Evolutionary conservation across 2,329 filamentous ascomycete genomes (phyloP), one percentile per base, ranked within the genome.

Genomic region (Talaromyces pinophilus): DNA sequence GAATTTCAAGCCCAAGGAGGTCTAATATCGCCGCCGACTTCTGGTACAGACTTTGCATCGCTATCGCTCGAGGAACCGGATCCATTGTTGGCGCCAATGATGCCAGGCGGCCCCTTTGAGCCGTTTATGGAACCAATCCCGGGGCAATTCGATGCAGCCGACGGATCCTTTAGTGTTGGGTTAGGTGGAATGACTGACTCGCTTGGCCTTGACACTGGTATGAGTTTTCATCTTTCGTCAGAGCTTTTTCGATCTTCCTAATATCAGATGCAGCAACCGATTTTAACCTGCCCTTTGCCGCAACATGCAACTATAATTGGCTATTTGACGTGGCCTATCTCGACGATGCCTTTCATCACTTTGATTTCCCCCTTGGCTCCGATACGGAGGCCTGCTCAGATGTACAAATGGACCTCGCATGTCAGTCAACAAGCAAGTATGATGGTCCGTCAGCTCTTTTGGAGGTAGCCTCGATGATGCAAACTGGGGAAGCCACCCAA

Each of bases 241-340:
- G 7, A 13, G 6, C 3, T 17, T 33, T n/a, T 25, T 11, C 19
- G 35, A 22, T 50, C 15, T 13, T 35, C 40, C 57, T 59, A 15
- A 59, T 38, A 35, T 28, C 15, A 19, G 0, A 10, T 33, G 8
- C 64, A 72, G 86, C 86, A 35, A 87, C 83, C 71, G 87, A 86
- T 0, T 89, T 89, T 72, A 88, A 89, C 64, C 87, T 87, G 77
- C 87, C 87, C 5, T 89, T 87, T 73, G 88, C 87, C 2, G 88
- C 87, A 1, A 85, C 86, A 67, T 81, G 81, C 68, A 87, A 88
- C 65, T 88, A 88, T 71, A 86, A 85, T 66, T 89, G 87, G 86
- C 72, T 89, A 1, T 88, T 88, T 70, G 83, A 86, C 46, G 72
- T 76, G 13, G 65, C 71, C 15, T 75, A 71, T 54, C 73, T 84